Evolutionary conservation across 768 basidiomycete species (phyloP).

Genomic region (Calocybe indica): DNA sequence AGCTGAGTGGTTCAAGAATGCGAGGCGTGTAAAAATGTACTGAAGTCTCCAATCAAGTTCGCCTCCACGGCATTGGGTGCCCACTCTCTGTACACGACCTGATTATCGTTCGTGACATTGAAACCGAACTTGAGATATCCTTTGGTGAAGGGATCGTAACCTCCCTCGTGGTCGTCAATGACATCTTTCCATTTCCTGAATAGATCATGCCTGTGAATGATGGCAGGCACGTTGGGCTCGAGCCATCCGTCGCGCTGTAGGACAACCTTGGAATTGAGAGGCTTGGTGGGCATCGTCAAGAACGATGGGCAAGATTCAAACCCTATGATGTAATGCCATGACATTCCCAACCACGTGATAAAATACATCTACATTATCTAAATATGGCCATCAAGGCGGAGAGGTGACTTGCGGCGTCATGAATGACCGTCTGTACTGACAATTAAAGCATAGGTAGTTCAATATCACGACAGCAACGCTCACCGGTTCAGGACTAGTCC

Average conservation of each 20-base stretch:
- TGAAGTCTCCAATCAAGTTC: slow-evolving; percentile 91
- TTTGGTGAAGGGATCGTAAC: slow-evolving; percentile 72
- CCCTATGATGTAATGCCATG: slow-evolving; percentile 8
- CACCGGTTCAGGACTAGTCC: slow-evolving; percentile 74
- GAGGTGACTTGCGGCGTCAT: slow-evolving; percentile 14
- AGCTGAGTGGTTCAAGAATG: not conserved
- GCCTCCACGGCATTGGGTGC: slow-evolving; percentile 87
- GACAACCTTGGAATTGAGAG: slow-evolving; percentile 53
- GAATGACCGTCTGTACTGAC: slow-evolving; percentile 30
- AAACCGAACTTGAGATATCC: slow-evolving; percentile 81
- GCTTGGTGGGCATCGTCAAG: slow-evolving; percentile 32
- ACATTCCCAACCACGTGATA: not conserved
- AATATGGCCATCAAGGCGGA: not conserved
- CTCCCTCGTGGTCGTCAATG: slow-evolving; percentile 78
- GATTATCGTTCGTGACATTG: slow-evolving; percentile 57
- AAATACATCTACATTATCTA: not conserved
- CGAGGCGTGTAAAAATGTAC: slow-evolving; percentile 42
- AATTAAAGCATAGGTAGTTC: not conserved
- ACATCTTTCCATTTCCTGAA: slow-evolving; percentile 73
- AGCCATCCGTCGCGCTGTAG: slow-evolving; percentile 68
- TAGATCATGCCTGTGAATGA: slow-evolving; percentile 59
- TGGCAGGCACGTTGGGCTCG: slow-evolving; percentile 63
- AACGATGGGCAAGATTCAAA: not conserved
- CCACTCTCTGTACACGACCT: slow-evolving; percentile 91
- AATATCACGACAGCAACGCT: slow-evolving; percentile 12